Percentiles rank a stretch among this genome's conserved stretches.
These are phyloP conservation scores for Geranomyces variabilis DNA, from an alignment of 192 early-diverging fungal species.

Conservation along the genomic window DNA sequence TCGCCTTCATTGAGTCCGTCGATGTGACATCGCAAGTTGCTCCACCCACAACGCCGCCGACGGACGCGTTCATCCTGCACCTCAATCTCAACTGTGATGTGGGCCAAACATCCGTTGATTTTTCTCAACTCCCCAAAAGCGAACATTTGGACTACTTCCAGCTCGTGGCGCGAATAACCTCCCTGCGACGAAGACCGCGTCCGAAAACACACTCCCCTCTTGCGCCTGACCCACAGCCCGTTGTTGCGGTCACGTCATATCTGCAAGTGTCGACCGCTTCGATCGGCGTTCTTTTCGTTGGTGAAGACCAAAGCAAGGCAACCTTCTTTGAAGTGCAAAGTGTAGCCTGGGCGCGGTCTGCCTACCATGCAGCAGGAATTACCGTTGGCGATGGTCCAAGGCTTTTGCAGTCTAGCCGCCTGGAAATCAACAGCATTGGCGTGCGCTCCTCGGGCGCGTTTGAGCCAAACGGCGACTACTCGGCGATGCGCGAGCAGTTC, in stretches of 20 bases:
- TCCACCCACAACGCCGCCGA: neutral
- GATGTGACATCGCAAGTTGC: neutral
- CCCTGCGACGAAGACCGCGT: neutral
- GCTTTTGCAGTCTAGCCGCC: constrained; percentile 9
- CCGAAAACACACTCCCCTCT: neutral
- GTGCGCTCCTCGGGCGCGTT: constrained; percentile 5
- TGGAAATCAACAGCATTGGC: constrained; percentile 19
- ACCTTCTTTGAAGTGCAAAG: neutral
- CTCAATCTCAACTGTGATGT: constrained; percentile 15
- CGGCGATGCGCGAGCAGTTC: neutral
- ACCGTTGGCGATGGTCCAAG: neutral
- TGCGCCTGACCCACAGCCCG: neutral
- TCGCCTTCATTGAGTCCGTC: constrained; percentile 3
- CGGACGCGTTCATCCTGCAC: constrained; percentile 15
- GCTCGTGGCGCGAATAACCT: constrained; percentile 13
- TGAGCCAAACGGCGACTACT: neutral
- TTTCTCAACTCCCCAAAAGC: constrained; percentile 17
- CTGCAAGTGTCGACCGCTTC: constrained; percentile 1
- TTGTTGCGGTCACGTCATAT: constrained; percentile 7
- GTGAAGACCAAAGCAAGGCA: constrained; percentile 21
- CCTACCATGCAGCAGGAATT: neutral
- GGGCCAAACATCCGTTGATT: constrained; percentile 10
- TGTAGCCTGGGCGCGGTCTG: constrained; percentile 1
- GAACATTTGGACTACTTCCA: constrained; percentile 24
- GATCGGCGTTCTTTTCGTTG: constrained; percentile 18